These are phyloP conservation scores for Fusarium tjaetaba DNA, from an alignment of 2,329 filamentous ascomycete genomes.

Conservation along the genomic window DNA sequence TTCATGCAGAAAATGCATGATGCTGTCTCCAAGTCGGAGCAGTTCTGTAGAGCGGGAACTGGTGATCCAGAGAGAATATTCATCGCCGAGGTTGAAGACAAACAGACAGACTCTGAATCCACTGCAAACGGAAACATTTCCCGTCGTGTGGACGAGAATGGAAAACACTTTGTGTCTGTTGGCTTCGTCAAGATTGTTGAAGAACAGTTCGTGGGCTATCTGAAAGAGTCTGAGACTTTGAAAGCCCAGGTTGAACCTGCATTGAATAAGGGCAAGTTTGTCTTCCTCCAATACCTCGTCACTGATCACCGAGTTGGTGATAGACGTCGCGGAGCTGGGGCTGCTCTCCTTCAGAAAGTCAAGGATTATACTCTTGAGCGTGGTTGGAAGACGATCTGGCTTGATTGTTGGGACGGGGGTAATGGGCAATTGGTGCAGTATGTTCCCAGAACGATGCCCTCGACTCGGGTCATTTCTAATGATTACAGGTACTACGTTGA, in stretches of 20 bases:
- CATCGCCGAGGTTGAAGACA: conserved; percentile 41
- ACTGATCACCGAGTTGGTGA: conserved; percentile 21
- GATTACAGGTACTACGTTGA: conserved; percentile 34
- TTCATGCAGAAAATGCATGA: conserved; percentile 36
- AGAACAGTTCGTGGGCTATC: conserved; percentile 13
- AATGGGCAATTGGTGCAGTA: conserved; percentile 36
- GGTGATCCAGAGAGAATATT: conserved; percentile 42
- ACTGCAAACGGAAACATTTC: conserved; percentile 10
- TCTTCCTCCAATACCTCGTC: conserved; percentile 29
- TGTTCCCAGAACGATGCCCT: neutral
- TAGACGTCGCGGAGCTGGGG: conserved; percentile 24
- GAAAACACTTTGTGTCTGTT: conserved; percentile 23
- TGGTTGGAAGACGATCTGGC: conserved; percentile 34
- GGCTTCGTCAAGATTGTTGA: conserved; percentile 20
- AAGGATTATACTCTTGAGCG: conserved; percentile 31
- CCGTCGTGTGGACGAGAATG: conserved; percentile 26
- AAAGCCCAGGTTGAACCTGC: conserved; percentile 20
- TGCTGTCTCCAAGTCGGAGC: conserved; percentile 37
- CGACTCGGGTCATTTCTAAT: conserved; percentile 6
- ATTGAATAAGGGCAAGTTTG: conserved; percentile 18
- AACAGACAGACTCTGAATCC: conserved; percentile 9
- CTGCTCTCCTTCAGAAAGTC: conserved; percentile 22
- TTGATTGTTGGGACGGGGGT: conserved; percentile 45
- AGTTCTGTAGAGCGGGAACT: conserved; percentile 34
- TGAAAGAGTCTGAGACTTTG: conserved; percentile 18